Conservation (phyloP, 495 filamentous ascomycete genomes). For the Elasticomyces elasticus region DNA sequence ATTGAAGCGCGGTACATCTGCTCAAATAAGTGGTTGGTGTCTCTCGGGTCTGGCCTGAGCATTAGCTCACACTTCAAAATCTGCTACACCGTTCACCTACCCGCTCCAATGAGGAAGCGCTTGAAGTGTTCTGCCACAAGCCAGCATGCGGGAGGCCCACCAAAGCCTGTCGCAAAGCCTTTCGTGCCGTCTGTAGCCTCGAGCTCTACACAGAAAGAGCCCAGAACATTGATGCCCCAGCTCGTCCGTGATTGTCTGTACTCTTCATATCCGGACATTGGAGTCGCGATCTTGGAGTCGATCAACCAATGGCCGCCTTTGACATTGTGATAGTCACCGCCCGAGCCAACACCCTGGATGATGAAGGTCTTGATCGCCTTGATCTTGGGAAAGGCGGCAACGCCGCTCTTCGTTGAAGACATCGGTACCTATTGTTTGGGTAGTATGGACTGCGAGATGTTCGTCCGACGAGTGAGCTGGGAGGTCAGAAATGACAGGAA, state of each 20-base stretch:
- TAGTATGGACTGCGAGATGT: not conserved
- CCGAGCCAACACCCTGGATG: slow-evolving; percentile 76
- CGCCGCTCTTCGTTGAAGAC: not conserved
- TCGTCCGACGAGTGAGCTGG: not conserved
- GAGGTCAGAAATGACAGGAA: too few relatives aligned
- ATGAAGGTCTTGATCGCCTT: slow-evolving; percentile 72
- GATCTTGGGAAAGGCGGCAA: slow-evolving; percentile 53
- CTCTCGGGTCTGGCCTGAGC: slow-evolving; percentile 53
- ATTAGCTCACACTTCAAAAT: not conserved
- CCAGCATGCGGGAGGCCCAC: slow-evolving; percentile 89
- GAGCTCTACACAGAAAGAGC: slow-evolving; percentile 88
- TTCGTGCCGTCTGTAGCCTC: slow-evolving; percentile 81
- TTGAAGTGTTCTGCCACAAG: slow-evolving; percentile 83
- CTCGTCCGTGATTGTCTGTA: slow-evolving; percentile 79
- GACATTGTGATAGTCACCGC: slow-evolving; percentile 94
- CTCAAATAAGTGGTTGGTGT: slow-evolving; percentile 82
- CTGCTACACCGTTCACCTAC: slow-evolving; percentile 27
- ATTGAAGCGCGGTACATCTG: slow-evolving; percentile 92
- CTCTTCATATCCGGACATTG: slow-evolving; percentile 78
- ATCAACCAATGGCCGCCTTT: slow-evolving; percentile 87
- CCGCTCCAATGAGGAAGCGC: slow-evolving; percentile 75
- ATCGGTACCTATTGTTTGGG: not conserved
- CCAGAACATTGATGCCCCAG: slow-evolving; percentile 92
- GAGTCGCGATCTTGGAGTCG: slow-evolving; percentile 81
- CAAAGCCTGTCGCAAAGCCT: slow-evolving; percentile 88